phyloP scores from a whole-genome alignment of 179 eudicot genomes.

The Silene coronaria region DNA sequence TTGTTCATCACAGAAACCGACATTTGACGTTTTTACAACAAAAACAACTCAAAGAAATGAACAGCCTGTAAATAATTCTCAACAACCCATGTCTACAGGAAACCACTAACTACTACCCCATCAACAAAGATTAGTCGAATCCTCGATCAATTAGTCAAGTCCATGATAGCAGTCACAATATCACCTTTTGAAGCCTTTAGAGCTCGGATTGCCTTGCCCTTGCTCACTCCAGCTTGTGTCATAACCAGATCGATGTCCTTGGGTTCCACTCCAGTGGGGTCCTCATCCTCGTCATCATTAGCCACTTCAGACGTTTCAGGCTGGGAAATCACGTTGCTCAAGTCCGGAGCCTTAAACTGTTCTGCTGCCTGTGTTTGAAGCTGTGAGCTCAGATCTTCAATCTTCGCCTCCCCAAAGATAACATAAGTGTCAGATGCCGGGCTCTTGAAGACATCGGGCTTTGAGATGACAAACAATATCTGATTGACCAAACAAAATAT shows the following conservation, averaged over 20 bases:
- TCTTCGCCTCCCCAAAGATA: constrained; percentile 75
- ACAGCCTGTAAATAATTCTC: constrained; percentile 20
- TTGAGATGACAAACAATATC: constrained; percentile 72
- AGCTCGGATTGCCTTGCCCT: constrained; percentile 60
- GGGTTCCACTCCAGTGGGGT: constrained; percentile 65
- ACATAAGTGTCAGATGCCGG: constrained; percentile 73
- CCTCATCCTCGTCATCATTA: constrained; percentile 75
- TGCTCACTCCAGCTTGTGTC: constrained; percentile 78
- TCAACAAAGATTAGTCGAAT: not conserved
- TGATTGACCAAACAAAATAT: constrained; percentile 18
- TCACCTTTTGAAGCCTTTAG: constrained; percentile 64
- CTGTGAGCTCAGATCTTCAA: constrained; percentile 77
- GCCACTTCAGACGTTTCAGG: constrained; percentile 47
- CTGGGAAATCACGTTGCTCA: constrained; percentile 46
- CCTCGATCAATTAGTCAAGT: constrained; percentile 45
- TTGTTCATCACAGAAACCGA: not conserved
- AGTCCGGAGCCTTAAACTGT: constrained; percentile 68
- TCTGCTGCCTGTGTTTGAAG: constrained; percentile 77
- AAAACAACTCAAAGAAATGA: constrained; percentile 22
- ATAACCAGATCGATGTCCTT: constrained; percentile 76
- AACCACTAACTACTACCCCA: constrained; percentile 23
- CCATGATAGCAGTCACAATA: constrained; percentile 86
- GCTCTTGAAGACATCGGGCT: constrained; percentile 83
- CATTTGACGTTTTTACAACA: constrained; percentile 16
- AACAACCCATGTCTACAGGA: constrained; percentile 17